Conservation (phyloP, 2,329 filamentous ascomycete species). For the Talaromyces marneffei region DNA sequence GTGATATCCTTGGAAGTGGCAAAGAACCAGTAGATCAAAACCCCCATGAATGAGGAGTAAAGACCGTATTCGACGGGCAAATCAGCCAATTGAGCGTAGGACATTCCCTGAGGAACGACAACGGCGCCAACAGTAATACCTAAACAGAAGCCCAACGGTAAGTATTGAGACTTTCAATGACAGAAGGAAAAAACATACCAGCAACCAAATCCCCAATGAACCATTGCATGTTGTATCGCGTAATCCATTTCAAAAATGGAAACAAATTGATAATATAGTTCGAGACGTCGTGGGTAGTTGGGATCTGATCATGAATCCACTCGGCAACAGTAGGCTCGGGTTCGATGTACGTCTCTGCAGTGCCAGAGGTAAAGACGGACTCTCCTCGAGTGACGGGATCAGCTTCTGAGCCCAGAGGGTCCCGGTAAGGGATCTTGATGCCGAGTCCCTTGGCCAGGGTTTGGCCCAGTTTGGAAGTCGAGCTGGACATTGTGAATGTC, state of each 20-base stretch:
- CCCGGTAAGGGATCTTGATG: conserved; percentile 70
- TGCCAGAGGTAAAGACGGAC: conserved; percentile 68
- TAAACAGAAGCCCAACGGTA: conserved; percentile 22
- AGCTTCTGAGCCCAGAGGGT: conserved; percentile 46
- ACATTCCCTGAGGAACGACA: conserved; percentile 95
- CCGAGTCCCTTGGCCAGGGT: conserved; percentile 70
- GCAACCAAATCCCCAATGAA: conserved; percentile 82
- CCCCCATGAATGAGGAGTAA: conserved; percentile 94
- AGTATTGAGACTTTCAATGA: neutral
- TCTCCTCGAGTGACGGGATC: conserved; percentile 70
- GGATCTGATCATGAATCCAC: conserved; percentile 62
- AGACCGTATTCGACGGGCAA: conserved; percentile 79
- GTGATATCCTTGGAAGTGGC: conserved; percentile 98
- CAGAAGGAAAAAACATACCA: conserved; percentile 47
- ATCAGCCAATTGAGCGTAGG: conserved; percentile 78
- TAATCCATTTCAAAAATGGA: conserved; percentile 85
- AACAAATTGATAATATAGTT: conserved; percentile 69
- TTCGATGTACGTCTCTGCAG: conserved; percentile 74
- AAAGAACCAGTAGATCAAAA: conserved; percentile 94
- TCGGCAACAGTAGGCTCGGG: conserved; percentile 69
- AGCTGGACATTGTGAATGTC: conserved; percentile 28
- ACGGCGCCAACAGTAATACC: conserved; percentile 68
- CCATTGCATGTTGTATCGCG: conserved; percentile 85
- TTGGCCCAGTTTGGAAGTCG: conserved; percentile 59
- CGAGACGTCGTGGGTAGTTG: conserved; percentile 49